Evolutionary conservation across 768 basidiomycete species (phyloP).

Genomic region (Fomitopsis serialis): DNA sequence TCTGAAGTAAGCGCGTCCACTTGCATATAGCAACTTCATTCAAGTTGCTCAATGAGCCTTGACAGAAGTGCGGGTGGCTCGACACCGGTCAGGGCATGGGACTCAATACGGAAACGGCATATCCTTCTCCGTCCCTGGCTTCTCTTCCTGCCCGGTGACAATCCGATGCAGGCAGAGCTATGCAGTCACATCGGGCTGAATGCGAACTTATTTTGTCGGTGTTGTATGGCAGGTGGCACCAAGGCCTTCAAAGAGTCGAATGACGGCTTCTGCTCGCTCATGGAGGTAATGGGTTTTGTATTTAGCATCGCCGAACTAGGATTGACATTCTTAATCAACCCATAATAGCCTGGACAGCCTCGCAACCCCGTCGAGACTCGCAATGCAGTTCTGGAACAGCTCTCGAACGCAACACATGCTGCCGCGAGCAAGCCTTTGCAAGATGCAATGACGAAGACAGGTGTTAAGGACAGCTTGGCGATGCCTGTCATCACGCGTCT

Average conservation of each 20-base stretch:
- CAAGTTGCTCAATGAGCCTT: no score
- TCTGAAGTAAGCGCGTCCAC: conserved; percentile 22
- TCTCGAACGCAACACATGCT: neutral
- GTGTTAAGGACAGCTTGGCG: conserved; percentile 12
- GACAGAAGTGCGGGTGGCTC: no score
- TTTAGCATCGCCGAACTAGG: no score
- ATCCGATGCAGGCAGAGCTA: conserved; percentile 33
- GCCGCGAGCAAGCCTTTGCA: conserved; percentile 1
- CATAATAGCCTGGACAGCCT: conserved; percentile 1
- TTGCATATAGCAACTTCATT: neutral
- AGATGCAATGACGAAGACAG: conserved; percentile 3
- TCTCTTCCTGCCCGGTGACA: conserved; percentile 23
- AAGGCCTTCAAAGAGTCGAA: conserved; percentile 17
- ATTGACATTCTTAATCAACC: no score
- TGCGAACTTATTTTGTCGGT: conserved; percentile 28
- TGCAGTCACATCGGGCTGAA: conserved; percentile 28
- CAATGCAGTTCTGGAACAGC: conserved; percentile 3
- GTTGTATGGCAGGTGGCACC: conserved; percentile 27
- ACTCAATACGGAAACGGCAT: conserved; percentile 18
- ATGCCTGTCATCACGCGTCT: conserved; percentile 4
- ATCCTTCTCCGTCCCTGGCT: conserved; percentile 21
- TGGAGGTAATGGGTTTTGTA: no score
- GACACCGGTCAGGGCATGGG: no score
- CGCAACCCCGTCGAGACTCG: conserved; percentile 6
- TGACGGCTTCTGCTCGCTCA: no score